Evolutionary conservation across 371 early-diverging fungal species (phyloP).

Genomic region (Mucor mucedo): DNA sequence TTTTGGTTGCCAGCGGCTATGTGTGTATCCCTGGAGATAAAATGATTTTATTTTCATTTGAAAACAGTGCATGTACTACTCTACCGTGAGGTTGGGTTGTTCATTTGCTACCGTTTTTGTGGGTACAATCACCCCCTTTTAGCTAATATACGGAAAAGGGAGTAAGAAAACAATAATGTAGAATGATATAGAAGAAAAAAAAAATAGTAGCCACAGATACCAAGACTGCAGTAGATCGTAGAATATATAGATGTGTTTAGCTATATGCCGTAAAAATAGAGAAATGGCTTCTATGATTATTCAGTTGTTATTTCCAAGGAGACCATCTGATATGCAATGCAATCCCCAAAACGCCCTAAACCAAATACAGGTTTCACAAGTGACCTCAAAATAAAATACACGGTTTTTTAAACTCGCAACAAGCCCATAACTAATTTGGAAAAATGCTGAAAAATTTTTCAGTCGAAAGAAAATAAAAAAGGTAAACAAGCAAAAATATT

Average conservation of each 20-base stretch:
- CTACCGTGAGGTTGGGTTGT: too few species aligned
- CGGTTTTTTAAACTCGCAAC: background rate
- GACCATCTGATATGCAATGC: constrained; percentile 22
- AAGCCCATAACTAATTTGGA: constrained; percentile 5
- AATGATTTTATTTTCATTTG: too few species aligned
- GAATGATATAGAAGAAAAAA: too few species aligned
- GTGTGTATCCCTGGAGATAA: too few species aligned
- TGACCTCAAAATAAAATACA: background rate
- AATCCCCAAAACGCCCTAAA: background rate
- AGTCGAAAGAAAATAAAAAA: background rate
- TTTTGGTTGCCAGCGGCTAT: too few species aligned
- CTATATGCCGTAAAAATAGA: background rate
- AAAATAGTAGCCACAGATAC: background rate
- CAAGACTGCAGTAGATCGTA: constrained; percentile 9
- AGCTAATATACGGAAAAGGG: too few species aligned
- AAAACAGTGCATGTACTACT: too few species aligned
- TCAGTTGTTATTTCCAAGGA: background rate
- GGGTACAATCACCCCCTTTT: too few species aligned
- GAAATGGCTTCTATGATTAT: background rate
- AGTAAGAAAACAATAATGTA: too few species aligned
- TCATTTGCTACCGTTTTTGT: too few species aligned
- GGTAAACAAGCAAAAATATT: background rate
- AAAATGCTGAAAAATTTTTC: constrained; percentile 18
- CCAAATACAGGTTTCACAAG: constrained; percentile 7
- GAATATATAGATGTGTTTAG: constrained; percentile 6